phyloP scores from a whole-genome alignment of 306 rosid species.

The Delonix regia region DNA sequence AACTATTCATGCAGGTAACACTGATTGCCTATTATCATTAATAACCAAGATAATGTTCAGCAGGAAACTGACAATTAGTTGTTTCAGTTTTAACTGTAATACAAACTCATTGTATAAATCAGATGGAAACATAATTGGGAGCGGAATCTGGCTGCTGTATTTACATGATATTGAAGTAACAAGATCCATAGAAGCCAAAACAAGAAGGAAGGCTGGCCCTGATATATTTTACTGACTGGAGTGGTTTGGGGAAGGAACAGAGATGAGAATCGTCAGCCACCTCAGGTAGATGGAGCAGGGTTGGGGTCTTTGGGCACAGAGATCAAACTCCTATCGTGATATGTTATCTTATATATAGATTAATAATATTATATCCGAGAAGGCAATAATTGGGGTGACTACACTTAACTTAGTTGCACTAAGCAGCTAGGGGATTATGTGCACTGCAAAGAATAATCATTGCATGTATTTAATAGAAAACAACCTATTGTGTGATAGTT shows the following conservation, averaged over 20 bases:
- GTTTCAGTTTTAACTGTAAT: background rate
- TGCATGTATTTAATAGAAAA: slow-evolving; percentile 18
- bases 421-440: slow-evolving; percentile 22
- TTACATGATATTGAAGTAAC: slow-evolving; percentile 1
- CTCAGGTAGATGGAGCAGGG: slow-evolving; percentile 12
- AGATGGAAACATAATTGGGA: background rate
- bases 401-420: slow-evolving; percentile 11
- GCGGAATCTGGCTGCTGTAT: slow-evolving; percentile 11
- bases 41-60: background rate
- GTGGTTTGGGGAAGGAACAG: background rate
- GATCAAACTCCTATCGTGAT: background rate
- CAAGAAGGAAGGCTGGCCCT: slow-evolving; percentile 1
- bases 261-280: slow-evolving; percentile 1
- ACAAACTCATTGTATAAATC: background rate
- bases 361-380: slow-evolving; percentile 2
- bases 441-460: background rate
- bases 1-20: background rate
- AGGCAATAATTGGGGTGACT: slow-evolving; percentile 10
- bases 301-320: background rate
- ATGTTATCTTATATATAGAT: slow-evolving; percentile 2
- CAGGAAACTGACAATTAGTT: background rate
- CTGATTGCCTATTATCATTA: background rate
- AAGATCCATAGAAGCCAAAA: background rate
- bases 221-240: background rate
- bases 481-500: slow-evolving; percentile 7